Percentiles rank a stretch among this genome's conserved stretches.
phyloP scores from a whole-genome alignment of 139 green algal species.

The Haematococcus sp. region DNA sequence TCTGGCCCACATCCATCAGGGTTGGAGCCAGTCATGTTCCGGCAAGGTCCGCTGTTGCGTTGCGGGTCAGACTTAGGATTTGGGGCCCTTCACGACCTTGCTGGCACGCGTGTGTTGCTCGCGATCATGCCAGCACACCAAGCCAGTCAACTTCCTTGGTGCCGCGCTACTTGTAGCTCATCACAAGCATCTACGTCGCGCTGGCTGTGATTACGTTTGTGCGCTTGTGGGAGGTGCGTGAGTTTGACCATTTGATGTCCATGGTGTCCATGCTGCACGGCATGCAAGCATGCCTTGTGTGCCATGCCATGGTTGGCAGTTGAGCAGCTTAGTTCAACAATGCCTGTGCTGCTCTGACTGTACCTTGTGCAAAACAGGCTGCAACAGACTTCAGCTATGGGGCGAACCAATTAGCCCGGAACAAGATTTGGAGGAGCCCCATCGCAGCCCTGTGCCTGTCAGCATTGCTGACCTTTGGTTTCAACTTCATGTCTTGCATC shows the following conservation, averaged over 20 bases:
- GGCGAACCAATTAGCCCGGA: background rate
- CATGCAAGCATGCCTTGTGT: no score
- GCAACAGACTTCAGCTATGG: background rate
- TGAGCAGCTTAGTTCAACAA: no score
- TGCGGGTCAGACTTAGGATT: no score
- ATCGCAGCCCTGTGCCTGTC: conserved; percentile 5
- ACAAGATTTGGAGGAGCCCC: conserved; percentile 20
- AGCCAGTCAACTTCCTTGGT: background rate
- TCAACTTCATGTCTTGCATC: conserved; percentile 22
- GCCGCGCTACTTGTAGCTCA: background rate
- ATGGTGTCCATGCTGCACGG: background rate
- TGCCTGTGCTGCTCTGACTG: no score
- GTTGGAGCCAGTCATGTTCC: background rate
- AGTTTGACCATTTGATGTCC: background rate
- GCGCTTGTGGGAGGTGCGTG: conserved; percentile 14
- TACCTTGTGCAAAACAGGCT: background rate
- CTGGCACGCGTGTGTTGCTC: background rate
- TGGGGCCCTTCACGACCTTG: background rate
- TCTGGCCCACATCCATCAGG: background rate
- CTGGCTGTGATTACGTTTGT: conserved; percentile 15
- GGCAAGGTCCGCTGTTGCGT: no score
- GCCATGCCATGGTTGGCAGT: no score
- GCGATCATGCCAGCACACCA: background rate
- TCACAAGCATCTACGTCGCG: conserved; percentile 14
- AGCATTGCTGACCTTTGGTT: conserved; percentile 12